phyloP scores from a whole-genome alignment of 352 stramenopile species.

The Pythium coloratum region DNA sequence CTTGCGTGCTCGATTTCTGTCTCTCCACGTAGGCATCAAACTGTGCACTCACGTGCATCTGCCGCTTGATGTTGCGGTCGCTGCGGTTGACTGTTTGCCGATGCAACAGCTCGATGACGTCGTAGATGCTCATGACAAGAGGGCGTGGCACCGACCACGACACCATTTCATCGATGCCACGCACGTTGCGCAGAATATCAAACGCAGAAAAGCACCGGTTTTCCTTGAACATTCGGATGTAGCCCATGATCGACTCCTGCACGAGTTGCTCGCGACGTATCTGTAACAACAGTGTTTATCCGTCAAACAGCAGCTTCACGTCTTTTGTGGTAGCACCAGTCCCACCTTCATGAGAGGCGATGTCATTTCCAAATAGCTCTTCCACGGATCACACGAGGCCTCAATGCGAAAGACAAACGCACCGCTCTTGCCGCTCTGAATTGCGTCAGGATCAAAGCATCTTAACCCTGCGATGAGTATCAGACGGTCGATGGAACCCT shows the following conservation, averaged over 20 bases:
- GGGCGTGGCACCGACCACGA: slow-evolving; percentile 51
- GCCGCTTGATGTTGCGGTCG: slow-evolving; percentile 40
- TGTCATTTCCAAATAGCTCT: slow-evolving; percentile 36
- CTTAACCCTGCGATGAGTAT: slow-evolving; percentile 47
- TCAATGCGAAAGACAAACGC: slow-evolving; percentile 40
- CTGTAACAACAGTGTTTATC: slow-evolving; percentile 15
- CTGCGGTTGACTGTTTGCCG: slow-evolving; percentile 39
- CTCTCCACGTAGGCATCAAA: slow-evolving; percentile 41
- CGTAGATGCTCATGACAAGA: slow-evolving; percentile 52
- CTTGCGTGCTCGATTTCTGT: background rate
- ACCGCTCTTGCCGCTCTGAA: slow-evolving; percentile 24
- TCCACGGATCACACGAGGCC: slow-evolving; percentile 37
- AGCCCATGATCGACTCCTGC: slow-evolving; percentile 40
- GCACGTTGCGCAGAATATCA: slow-evolving; percentile 57
- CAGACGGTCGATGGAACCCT: slow-evolving; percentile 41
- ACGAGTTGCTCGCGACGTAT: slow-evolving; percentile 58
- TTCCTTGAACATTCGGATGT: slow-evolving; percentile 36
- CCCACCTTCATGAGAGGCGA: slow-evolving; percentile 49
- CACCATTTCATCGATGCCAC: slow-evolving; percentile 48
- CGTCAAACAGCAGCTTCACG: background rate
- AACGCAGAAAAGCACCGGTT: slow-evolving; percentile 53
- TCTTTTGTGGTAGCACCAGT: no score
- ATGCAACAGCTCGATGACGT: slow-evolving; percentile 53
- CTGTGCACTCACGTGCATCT: slow-evolving; percentile 39
- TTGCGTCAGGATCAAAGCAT: slow-evolving; percentile 43